Percentiles rank a stretch among this genome's conserved stretches.
phyloP scores from a whole-genome alignment of 371 early-diverging fungal species.

The Batkoa obscura region DNA sequence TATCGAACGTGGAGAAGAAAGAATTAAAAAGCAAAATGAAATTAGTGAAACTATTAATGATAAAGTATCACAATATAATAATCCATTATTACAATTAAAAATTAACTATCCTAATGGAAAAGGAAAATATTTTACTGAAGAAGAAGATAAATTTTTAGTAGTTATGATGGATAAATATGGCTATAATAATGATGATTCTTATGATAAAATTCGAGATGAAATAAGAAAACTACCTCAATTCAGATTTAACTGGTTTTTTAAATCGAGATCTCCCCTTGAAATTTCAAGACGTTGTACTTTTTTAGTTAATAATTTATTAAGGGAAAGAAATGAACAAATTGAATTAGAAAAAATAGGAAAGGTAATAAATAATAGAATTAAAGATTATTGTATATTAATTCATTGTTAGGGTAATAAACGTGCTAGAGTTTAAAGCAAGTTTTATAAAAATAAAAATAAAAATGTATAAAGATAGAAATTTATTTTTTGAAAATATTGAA shows the following conservation, averaged over 20 bases:
- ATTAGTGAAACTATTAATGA: conserved; percentile 56
- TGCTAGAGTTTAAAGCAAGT: too few relatives aligned
- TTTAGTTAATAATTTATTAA: conserved; percentile 39
- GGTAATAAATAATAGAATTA: too few relatives aligned
- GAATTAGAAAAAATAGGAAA: too few relatives aligned
- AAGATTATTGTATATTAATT: too few relatives aligned
- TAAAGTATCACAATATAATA: conserved; percentile 44
- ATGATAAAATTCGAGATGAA: conserved; percentile 74
- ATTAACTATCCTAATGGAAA: conserved; percentile 58
- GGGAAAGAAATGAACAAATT: conserved; percentile 22
- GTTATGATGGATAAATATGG: conserved; percentile 77
- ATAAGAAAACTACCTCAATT: conserved; percentile 67
- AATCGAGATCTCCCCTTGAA: conserved; percentile 73
- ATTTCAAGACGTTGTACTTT: conserved; percentile 62
- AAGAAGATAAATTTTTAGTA: conserved; percentile 89
- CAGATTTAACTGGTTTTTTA: conserved; percentile 94
- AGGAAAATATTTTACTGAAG: conserved; percentile 78
- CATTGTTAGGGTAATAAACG: too few relatives aligned
- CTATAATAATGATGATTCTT: conserved; percentile 75
- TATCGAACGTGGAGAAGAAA: conserved; percentile 75
- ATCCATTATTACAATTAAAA: conserved; percentile 70
- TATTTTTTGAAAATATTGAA: too few relatives aligned
- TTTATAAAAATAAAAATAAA: too few relatives aligned
- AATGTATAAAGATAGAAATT: too few relatives aligned
- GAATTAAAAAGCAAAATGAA: conserved; percentile 53